Evolutionary conservation across 78 protist species (phyloP).

Genomic region (Anaeramoeba flamelloides): DNA sequence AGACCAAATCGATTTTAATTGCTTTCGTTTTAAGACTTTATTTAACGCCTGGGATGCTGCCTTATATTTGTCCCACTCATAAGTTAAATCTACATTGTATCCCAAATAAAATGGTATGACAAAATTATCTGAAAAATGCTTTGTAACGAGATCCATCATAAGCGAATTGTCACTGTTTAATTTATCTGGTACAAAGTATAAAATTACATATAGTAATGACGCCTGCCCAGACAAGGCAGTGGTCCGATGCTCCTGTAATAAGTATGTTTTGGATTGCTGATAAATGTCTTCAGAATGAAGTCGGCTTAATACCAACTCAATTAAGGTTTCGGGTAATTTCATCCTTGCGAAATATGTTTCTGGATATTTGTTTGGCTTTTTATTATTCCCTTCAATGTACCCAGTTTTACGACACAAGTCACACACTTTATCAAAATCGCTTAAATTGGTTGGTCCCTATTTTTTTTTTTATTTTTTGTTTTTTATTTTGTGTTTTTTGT

Average conservation of each 20-base stretch:
- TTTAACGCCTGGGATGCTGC: slow-evolving; percentile 75
- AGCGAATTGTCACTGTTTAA: slow-evolving; percentile 42
- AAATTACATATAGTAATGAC: slow-evolving; percentile 69
- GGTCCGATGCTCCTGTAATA: slow-evolving; percentile 88
- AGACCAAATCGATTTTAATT: slow-evolving; percentile 1
- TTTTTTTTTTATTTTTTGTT: background rate
- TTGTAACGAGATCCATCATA: slow-evolving; percentile 92
- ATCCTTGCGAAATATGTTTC: slow-evolving; percentile 47
- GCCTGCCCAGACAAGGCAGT: slow-evolving; percentile 84
- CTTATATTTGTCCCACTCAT: slow-evolving; percentile 69
- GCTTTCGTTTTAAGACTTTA: slow-evolving; percentile 37
- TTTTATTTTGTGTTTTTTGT: no score
- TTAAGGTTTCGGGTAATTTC: slow-evolving; percentile 19
- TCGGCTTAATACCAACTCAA: slow-evolving; percentile 65
- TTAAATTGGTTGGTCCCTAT: slow-evolving; percentile 48
- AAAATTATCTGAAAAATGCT: slow-evolving; percentile 87
- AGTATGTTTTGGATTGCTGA: slow-evolving; percentile 44
- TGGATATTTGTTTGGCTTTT: slow-evolving; percentile 64
- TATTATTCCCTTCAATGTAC: slow-evolving; percentile 18
- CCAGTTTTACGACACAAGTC: slow-evolving; percentile 67
- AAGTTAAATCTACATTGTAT: slow-evolving; percentile 60
- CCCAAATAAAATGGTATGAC: slow-evolving; percentile 85
- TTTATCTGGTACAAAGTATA: slow-evolving; percentile 72
- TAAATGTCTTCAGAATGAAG: slow-evolving; percentile 86
- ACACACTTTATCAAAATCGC: slow-evolving; percentile 66